These are phyloP conservation scores for Grammothele lineata DNA, from an alignment of 768 basidiomycete genomes.

Conservation along the genomic window DNA sequence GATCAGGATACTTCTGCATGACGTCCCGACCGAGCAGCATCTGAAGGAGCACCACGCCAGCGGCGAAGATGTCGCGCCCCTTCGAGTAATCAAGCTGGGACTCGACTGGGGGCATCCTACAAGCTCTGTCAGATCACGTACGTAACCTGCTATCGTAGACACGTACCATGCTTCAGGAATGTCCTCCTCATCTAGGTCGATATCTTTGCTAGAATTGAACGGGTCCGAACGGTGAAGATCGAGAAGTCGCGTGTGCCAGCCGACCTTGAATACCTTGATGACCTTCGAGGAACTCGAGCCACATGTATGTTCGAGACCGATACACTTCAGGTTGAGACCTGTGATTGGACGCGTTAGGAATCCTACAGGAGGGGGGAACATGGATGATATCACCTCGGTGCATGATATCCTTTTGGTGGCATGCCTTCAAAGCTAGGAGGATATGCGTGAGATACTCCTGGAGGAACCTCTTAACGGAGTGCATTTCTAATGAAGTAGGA, in stretches of 20 bases:
- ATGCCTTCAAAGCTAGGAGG: conserved; percentile 59
- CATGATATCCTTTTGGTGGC: conserved; percentile 62
- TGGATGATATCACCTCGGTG: conserved; percentile 55
- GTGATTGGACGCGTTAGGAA: not conserved
- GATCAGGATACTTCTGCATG: conserved; percentile 44
- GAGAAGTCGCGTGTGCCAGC: conserved; percentile 65
- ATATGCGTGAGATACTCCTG: conserved; percentile 78
- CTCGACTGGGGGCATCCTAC: conserved; percentile 69
- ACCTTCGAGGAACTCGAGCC: conserved; percentile 51
- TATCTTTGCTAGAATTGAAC: conserved; percentile 42
- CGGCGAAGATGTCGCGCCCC: conserved; percentile 77
- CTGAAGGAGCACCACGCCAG: conserved; percentile 76
- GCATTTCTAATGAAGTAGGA: too few relatives aligned
- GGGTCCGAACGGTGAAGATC: conserved; percentile 86
- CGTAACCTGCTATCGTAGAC: too few relatives aligned
- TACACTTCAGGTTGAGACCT: conserved; percentile 57
- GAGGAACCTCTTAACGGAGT: not conserved
- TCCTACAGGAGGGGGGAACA: not conserved
- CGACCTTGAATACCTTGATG: conserved; percentile 71
- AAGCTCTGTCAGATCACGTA: conserved; percentile 50
- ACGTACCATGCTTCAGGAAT: conserved; percentile 46
- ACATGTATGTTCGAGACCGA: conserved; percentile 56
- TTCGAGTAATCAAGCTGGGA: conserved; percentile 76
- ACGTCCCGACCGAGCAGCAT: conserved; percentile 83
- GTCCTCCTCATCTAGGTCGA: conserved; percentile 22